Percentiles rank a stretch among this genome's conserved stretches.
Conservation (phyloP, 352 stramenopile genomes). For the Blastocystis sp. region DNA sequence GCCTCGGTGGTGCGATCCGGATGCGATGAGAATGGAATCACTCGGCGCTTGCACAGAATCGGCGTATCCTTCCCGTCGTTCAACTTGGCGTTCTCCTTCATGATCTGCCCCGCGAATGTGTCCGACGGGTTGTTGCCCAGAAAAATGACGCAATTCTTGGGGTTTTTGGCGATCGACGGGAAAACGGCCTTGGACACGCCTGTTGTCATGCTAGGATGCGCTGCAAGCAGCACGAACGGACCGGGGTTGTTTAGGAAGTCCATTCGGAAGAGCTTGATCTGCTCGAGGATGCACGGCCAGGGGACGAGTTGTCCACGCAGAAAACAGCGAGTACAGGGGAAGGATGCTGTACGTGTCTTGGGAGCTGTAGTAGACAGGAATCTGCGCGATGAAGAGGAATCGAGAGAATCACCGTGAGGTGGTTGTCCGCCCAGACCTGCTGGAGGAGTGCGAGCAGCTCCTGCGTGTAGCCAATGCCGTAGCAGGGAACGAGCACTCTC, state of each 20-base stretch:
- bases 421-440: neutral
- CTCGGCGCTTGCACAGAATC: conserved; percentile 3
- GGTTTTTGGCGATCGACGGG: neutral
- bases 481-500: conserved; percentile 49
- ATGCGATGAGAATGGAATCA: conserved; percentile 53
- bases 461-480: conserved; percentile 46
- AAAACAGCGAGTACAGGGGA: conserved; percentile 33
- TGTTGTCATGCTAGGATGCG: conserved; percentile 10
- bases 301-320: conserved; percentile 16
- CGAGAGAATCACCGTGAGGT: neutral
- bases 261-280: conserved; percentile 25
- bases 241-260: neutral
- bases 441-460: conserved; percentile 4
- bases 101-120: conserved; percentile 25
- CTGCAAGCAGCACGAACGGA: conserved; percentile 21
- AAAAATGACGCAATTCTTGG: conserved; percentile 40
- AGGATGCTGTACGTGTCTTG: conserved; percentile 22
- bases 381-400: neutral
- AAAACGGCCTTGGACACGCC: conserved; percentile 38
- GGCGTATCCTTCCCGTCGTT: conserved; percentile 3
- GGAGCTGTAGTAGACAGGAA: conserved; percentile 4
- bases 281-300: neutral
- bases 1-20: conserved; percentile 16
- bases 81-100: neutral
- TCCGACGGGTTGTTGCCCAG: conserved; percentile 32